Conservation (phyloP, 2,329 filamentous ascomycete genomes). For the Neofusicoccum sp. region DNA sequence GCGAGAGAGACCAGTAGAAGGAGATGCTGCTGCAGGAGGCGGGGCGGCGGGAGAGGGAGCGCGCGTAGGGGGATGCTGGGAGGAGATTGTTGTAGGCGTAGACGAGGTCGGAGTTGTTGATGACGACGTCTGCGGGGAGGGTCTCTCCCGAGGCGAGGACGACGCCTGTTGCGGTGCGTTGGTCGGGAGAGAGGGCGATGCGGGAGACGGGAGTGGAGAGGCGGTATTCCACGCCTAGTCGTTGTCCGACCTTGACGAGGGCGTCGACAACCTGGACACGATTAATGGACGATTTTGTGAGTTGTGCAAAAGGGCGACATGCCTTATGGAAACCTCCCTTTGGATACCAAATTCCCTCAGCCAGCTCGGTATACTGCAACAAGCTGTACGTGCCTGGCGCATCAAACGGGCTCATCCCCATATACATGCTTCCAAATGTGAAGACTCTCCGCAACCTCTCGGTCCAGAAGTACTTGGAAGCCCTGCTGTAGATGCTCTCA, state of each 20-base stretch:
- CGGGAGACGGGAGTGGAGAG: conserved; percentile 60
- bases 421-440: conserved; percentile 80
- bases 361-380: conserved; percentile 74
- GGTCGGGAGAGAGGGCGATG: conserved; percentile 57
- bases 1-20: conserved; percentile 73
- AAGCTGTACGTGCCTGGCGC: conserved; percentile 74
- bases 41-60: conserved; percentile 50
- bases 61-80: conserved; percentile 51
- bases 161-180: conserved; percentile 61
- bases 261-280: conserved; percentile 55
- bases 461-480: conserved; percentile 68
- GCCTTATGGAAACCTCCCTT: conserved; percentile 70
- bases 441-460: conserved; percentile 71
- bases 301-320: not conserved
- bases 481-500: conserved; percentile 68
- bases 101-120: conserved; percentile 73
- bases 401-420: conserved; percentile 79
- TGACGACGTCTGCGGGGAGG: conserved; percentile 66
- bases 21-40: conserved; percentile 74
- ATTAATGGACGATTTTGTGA: not conserved
- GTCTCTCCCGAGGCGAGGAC: conserved; percentile 59
- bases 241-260: conserved; percentile 64
- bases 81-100: conserved; percentile 75
- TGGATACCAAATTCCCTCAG: conserved; percentile 77
- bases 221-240: conserved; percentile 64